These are phyloP conservation scores for Dentipellis fragilis DNA, from an alignment of 768 basidiomycete genomes.

Conservation along the genomic window DNA sequence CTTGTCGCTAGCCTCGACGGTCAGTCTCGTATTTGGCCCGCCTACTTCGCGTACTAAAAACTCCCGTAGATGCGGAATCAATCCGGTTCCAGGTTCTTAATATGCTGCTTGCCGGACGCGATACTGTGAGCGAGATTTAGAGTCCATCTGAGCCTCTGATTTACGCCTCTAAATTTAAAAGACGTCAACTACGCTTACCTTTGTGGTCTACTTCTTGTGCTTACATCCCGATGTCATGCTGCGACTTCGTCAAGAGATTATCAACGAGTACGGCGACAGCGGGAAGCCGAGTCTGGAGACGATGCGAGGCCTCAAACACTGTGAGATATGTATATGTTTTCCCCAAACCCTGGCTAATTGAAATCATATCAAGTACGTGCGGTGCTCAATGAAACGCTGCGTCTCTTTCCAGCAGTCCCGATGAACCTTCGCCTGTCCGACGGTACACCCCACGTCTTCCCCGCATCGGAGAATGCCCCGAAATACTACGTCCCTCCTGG, in stretches of 20 bases:
- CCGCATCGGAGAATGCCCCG: constrained; percentile 16
- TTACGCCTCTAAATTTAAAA: neutral
- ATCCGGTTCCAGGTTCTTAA: constrained; percentile 19
- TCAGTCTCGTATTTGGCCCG: neutral
- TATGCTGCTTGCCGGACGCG: constrained; percentile 25
- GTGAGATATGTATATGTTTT: neutral
- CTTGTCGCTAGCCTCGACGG: constrained; percentile 19
- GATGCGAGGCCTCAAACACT: constrained; percentile 12
- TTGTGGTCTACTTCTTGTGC: constrained; percentile 21
- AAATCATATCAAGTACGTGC: constrained; percentile 23
- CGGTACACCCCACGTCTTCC: neutral
- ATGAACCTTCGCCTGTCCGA: neutral
- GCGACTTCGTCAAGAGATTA: constrained; percentile 21
- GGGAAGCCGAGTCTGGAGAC: constrained; percentile 21
- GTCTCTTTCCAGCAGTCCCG: neutral
- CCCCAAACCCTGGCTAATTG: neutral
- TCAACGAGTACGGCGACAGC: constrained; percentile 17
- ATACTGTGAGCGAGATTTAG: constrained; percentile 11
- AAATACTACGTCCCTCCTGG: neutral
- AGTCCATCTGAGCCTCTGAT: neutral
- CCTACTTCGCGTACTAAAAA: neutral
- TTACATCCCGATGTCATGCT: constrained; percentile 19
- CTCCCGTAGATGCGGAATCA: neutral
- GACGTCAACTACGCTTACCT: constrained; percentile 9
- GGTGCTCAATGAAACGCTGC: constrained; percentile 21